These are phyloP conservation scores for Antrodiella citrinella DNA, from an alignment of 768 basidiomycete genomes.

Conservation along the genomic window DNA sequence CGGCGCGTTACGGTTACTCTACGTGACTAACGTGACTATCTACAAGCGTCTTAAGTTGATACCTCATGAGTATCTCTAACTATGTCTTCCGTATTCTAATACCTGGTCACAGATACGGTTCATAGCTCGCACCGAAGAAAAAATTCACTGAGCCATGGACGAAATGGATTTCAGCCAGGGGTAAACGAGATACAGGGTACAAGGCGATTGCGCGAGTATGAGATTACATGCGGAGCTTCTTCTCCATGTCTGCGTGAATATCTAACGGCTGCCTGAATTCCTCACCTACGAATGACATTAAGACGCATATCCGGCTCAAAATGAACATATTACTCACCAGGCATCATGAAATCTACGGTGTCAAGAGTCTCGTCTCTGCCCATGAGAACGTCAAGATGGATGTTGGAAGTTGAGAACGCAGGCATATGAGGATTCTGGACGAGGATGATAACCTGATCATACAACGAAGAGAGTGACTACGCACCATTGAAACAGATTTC, in stretches of 20 bases:
- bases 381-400: constrained; percentile 89
- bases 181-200: not conserved
- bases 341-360: constrained; percentile 67
- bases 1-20: too few relatives aligned
- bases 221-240: constrained; percentile 30
- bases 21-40: too few relatives aligned
- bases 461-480: constrained; percentile 16
- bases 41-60: too few relatives aligned
- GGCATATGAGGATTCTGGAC: constrained; percentile 63
- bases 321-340: constrained; percentile 35
- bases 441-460: not conserved
- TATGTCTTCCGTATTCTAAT: too few relatives aligned
- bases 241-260: constrained; percentile 44
- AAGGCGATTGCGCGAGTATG: not conserved
- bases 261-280: constrained; percentile 26
- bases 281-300: constrained; percentile 16
- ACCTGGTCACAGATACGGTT: too few relatives aligned
- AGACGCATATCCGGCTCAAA: not conserved
- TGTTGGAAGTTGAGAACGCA: constrained; percentile 57
- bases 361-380: constrained; percentile 85
- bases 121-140: too few relatives aligned
- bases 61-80: too few relatives aligned
- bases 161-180: too few relatives aligned
- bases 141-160: too few relatives aligned
- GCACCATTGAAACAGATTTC: constrained; percentile 69